phyloP scores from a whole-genome alignment of 2,329 filamentous ascomycete species.

The Cladobotryum mycophilum region DNA sequence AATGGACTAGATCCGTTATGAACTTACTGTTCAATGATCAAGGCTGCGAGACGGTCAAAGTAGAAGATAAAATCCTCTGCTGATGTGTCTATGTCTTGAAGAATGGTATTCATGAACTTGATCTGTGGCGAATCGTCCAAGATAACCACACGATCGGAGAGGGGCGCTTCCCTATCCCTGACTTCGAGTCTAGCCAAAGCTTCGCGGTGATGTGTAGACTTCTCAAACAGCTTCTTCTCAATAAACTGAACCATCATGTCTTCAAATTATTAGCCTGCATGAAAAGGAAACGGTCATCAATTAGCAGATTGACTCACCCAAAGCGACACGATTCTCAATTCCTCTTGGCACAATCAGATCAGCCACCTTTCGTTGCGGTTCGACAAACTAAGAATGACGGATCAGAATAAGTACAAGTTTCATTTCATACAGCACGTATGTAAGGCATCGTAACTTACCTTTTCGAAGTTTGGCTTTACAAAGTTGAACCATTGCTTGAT shows the following conservation, averaged over 20 bases:
- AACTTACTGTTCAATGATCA: conserved; percentile 71
- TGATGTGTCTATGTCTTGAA: conserved; percentile 71
- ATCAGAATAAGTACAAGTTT: background rate
- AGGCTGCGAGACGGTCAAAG: conserved; percentile 80
- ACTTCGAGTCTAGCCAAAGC: conserved; percentile 71
- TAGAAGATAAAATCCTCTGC: conserved; percentile 96
- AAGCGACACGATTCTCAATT: conserved; percentile 90
- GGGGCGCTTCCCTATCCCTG: conserved; percentile 61
- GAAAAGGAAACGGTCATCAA: background rate
- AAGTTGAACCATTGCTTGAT: conserved; percentile 98
- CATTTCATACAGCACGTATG: background rate
- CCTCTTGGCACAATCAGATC: conserved; percentile 94
- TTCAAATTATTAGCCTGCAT: conserved; percentile 24
- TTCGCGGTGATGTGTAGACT: conserved; percentile 75
- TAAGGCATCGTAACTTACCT: conserved; percentile 33
- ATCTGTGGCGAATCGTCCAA: conserved; percentile 75
- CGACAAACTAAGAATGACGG: conserved; percentile 57
- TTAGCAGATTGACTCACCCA: conserved; percentile 46
- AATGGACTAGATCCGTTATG: background rate
- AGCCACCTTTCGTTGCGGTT: conserved; percentile 84
- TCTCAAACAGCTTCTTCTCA: conserved; percentile 76
- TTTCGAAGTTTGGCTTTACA: conserved; percentile 95
- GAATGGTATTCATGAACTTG: conserved; percentile 80
- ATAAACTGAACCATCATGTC: conserved; percentile 94
- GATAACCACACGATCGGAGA: conserved; percentile 69